Conservation (phyloP, 495 filamentous ascomycete genomes). For the Aspergillus olivimuriae region DNA sequence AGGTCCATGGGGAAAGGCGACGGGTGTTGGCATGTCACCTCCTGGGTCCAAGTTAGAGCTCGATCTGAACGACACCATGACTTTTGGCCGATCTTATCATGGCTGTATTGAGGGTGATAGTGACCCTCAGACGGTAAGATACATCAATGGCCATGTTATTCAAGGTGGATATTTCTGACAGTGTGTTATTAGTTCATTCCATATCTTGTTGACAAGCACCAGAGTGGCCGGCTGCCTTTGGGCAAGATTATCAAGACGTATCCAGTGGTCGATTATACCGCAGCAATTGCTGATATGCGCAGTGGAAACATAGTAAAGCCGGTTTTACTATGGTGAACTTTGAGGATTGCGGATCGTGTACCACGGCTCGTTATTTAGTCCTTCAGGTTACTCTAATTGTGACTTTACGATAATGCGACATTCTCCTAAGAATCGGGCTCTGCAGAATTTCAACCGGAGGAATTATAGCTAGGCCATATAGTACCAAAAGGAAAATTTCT, state of each 20-base stretch:
- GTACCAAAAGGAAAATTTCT: too few species aligned
- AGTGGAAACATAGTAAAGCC: constrained; percentile 7
- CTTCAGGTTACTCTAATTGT: too few species aligned
- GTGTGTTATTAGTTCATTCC: constrained; percentile 9
- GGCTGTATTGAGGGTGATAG: constrained; percentile 15
- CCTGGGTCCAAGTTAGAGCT: constrained; percentile 9
- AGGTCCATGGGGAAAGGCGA: constrained; percentile 8
- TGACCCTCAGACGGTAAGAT: constrained; percentile 8
- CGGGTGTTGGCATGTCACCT: constrained; percentile 10
- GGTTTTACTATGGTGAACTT: constrained; percentile 9
- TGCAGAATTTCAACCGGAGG: too few species aligned
- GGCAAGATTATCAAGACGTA: constrained; percentile 13
- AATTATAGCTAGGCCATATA: too few species aligned
- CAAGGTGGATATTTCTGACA: too few species aligned
- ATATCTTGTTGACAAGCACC: constrained; percentile 13
- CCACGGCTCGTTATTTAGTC: too few species aligned
- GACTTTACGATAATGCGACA: too few species aligned
- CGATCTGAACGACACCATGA: constrained; percentile 12
- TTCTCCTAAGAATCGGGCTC: too few species aligned
- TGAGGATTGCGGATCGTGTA: too few species aligned
- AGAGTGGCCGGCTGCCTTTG: constrained; percentile 4
- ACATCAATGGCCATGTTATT: too few species aligned
- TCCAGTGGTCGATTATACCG: constrained; percentile 5
- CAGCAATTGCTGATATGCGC: constrained; percentile 9
- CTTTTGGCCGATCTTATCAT: constrained; percentile 11